Evolutionary conservation across 1,284 basidiomycete genomes (phyloP), one percentile per base, ranked within the genome.

Genomic region (Rhodotorula sp.): DNA sequence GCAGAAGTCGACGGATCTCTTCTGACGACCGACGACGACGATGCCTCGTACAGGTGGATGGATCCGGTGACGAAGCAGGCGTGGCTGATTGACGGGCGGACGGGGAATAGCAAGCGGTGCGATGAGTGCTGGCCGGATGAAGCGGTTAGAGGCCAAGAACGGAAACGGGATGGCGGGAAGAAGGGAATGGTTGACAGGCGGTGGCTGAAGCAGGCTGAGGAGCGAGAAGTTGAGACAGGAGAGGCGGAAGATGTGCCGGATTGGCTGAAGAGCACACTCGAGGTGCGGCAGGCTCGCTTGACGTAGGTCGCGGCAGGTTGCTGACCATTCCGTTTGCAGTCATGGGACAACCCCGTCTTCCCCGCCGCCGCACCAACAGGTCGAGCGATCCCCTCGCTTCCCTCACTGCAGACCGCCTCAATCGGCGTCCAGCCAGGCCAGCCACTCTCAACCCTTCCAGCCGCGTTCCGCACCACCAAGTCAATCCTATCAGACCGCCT

Each of bases 51-150:
- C 47, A 6, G 20, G 31, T 89, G 88, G 88, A 84, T 80, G 46
- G 88, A 91, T 79, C 84, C 85, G 30, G 30, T 18, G 84, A 89
- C 79, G 81, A 86, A 50, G 82, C 83, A 76, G 74, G 75, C 58
- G 72, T 80, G 61, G 77, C 70, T 69, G 67, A 65, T 73, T 28
- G 77, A 79, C 48, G 47, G 63, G 8, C 47, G 75, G 52, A 78
- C 77, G 26, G 77, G 79, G 26, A 75, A 78, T 31, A 63, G 59
- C 64, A 48, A 62, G 55, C 40, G 66, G 22, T 34, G 28, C 9
- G 64, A 53, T n/a, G 37, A 18, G 22, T 28, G 56, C 31, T 9
- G 10, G 3, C 26, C 11, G 22, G 52, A 24, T 0, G 24, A 24
- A 8, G 55, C 20, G 37, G 40, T 15, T 26, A 30, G 20, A 4